These are phyloP conservation scores for Magnusiomyces suaveolens DNA, from an alignment of 1,139 yeast genomes.

Conservation along the genomic window DNA sequence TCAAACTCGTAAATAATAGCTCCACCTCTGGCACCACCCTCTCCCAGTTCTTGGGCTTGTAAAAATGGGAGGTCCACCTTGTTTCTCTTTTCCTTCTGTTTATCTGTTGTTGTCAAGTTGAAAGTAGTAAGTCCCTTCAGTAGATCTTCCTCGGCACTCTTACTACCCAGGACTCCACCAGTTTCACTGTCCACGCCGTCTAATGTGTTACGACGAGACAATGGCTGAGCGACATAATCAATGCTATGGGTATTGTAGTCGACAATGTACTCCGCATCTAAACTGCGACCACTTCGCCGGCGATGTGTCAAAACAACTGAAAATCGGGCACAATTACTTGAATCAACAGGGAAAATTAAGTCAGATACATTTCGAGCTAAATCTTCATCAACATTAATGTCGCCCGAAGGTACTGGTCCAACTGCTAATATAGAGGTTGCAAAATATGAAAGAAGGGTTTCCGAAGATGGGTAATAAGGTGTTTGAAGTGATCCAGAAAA, in stretches of 20 bases:
- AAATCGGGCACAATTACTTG: constrained; percentile 41
- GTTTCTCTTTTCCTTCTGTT: constrained; percentile 68
- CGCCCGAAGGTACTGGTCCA: constrained; percentile 32
- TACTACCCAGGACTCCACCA: constrained; percentile 31
- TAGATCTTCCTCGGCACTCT: constrained; percentile 29
- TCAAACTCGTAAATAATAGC: constrained; percentile 92
- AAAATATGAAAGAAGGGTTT: constrained; percentile 48
- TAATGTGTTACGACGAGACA: constrained; percentile 27
- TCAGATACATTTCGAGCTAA: constrained; percentile 35
- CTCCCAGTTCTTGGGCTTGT: constrained; percentile 74
- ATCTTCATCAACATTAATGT: constrained; percentile 40
- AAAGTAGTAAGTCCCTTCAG: constrained; percentile 76
- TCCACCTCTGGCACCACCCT: constrained; percentile 49
- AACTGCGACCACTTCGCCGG: constrained; percentile 75
- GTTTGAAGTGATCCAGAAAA: constrained; percentile 10
- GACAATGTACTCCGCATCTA: constrained; percentile 46
- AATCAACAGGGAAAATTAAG: constrained; percentile 42
- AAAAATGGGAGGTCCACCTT: constrained; percentile 81
- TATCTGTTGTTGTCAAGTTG: constrained; percentile 63
- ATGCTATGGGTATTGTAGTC: constrained; percentile 45
- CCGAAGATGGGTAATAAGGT: constrained; percentile 43
- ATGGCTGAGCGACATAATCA: constrained; percentile 33
- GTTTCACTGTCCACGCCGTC: constrained; percentile 31
- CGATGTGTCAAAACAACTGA: constrained; percentile 51
- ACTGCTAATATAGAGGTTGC: constrained; percentile 65